Evolutionary conservation across 371 early-diverging fungal genomes (phyloP).

Genomic region (Mortierella sp.): DNA sequence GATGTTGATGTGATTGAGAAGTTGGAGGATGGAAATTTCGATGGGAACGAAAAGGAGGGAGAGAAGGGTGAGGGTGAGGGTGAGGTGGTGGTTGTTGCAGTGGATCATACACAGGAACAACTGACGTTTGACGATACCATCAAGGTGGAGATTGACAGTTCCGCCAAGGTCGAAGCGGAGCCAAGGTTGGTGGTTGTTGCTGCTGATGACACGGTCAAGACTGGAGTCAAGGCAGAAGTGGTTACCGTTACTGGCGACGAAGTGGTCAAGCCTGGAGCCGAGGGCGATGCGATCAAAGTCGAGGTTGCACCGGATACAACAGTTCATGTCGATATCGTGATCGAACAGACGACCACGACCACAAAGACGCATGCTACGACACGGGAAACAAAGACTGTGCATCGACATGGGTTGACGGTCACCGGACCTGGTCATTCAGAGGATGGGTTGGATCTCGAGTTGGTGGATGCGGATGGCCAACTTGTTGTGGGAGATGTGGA

Average conservation of each 20-base stretch:
- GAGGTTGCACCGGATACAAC: not conserved
- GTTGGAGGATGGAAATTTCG: not conserved
- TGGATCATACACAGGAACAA: not conserved
- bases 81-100: not conserved
- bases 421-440: not conserved
- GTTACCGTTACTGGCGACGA: not conserved
- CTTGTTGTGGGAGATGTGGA: not conserved
- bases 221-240: not conserved
- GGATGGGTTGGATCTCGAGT: not conserved
- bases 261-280: not conserved
- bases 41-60: not conserved
- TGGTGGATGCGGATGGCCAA: not conserved
- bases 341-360: not conserved
- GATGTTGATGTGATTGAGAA: slow-evolving; percentile 2
- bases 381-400: not conserved
- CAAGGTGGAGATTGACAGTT: slow-evolving; percentile 8
- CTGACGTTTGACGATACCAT: slow-evolving; percentile 18
- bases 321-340: not conserved
- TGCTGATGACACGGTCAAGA: not conserved
- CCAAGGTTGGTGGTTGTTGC: not conserved
- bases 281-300: not conserved
- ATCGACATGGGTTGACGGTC: not conserved
- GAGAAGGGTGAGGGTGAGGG: not conserved
- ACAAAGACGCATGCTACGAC: not conserved
- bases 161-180: not conserved